A percentile compares a stretch with the other conserved stretches of the same genome.
phyloP scores from a whole-genome alignment of 2,329 filamentous ascomycete species.

The Pseudogymnoascus sp. region DNA sequence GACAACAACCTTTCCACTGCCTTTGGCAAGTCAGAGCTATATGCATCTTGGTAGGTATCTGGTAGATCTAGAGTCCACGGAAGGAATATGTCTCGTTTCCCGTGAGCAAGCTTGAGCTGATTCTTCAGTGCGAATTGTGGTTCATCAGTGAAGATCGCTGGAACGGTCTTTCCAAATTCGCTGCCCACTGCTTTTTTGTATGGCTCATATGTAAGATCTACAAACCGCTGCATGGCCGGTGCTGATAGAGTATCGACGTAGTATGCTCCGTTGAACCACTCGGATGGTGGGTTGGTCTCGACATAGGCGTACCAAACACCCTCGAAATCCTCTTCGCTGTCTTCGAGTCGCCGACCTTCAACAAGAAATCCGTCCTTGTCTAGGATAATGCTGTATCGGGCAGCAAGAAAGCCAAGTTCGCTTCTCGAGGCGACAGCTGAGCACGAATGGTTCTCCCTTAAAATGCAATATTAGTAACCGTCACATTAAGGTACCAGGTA shows the following conservation, averaged over 20 bases:
- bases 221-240: constrained; percentile 23
- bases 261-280: constrained; percentile 28
- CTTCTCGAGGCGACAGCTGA: constrained; percentile 16
- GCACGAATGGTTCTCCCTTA: constrained; percentile 5
- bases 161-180: constrained; percentile 24
- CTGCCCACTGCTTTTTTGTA: constrained; percentile 26
- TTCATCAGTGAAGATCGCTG: constrained; percentile 29
- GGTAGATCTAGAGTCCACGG: constrained; percentile 27
- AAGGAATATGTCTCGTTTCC: constrained; percentile 23
- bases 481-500: neutral
- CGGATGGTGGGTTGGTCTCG: constrained; percentile 23
- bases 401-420: constrained; percentile 23
- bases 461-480: neutral
- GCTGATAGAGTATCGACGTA: constrained; percentile 27
- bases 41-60: constrained; percentile 21
- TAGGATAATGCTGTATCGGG: constrained; percentile 21
- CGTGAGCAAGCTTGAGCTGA: constrained; percentile 20
- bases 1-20: constrained; percentile 22
- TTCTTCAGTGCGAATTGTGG: constrained; percentile 28
- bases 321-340: constrained; percentile 19
- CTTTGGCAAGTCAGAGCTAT: constrained; percentile 18
- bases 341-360: constrained; percentile 16
- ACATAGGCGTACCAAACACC: constrained; percentile 28
- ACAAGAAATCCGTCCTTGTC: constrained; percentile 22
- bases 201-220: constrained; percentile 26